A percentile compares a stretch with the other conserved stretches of the same genome.
Conservation (phyloP, 73 alveolate genomes). For the Paramecium tetraurelia region DNA sequence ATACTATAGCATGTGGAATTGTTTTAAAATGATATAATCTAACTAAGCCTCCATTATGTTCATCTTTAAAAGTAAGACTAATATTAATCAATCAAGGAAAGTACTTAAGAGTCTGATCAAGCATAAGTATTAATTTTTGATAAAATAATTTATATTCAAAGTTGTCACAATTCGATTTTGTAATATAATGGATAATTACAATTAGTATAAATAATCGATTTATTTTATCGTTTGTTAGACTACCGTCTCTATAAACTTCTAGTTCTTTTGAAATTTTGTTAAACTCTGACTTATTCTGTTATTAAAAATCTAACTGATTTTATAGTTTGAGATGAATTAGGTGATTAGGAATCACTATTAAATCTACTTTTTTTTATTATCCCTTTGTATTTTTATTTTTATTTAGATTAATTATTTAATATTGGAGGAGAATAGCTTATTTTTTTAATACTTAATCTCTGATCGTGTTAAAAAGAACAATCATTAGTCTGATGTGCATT, state of each 20-base stretch:
- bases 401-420: neutral
- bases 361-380: neutral
- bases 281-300: neutral
- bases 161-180: neutral
- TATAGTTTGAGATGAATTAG: neutral
- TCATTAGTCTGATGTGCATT: neutral
- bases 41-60: neutral
- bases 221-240: neutral
- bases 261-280: neutral
- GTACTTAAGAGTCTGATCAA: neutral
- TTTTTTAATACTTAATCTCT: neutral
- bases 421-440: neutral
- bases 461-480: neutral
- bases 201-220: neutral
- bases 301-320: neutral
- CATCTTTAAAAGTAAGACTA: neutral
- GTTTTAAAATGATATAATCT: neutral
- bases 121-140: neutral
- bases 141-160: neutral
- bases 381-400: neutral
- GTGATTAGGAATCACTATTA: neutral
- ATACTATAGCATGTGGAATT: neutral
- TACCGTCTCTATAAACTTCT: neutral
- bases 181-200: neutral
- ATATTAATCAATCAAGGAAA: neutral